phyloP scores from a whole-genome alignment of 306 rosid genomes.

The Chamaecrista fasciculata region DNA sequence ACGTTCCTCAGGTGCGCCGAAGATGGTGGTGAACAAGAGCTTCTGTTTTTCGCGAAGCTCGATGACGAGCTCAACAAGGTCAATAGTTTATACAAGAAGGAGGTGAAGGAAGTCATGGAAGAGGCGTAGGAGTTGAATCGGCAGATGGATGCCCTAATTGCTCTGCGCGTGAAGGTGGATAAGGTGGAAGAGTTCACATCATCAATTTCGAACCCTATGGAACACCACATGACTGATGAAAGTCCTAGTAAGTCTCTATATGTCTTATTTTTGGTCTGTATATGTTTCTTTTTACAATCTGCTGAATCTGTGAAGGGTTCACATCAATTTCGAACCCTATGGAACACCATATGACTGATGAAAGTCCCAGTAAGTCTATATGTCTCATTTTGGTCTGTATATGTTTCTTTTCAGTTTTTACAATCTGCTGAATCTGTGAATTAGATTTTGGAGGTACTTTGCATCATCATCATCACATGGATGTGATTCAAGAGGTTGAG shows the following conservation, averaged over 20 bases:
- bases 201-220: slow-evolving; percentile 26
- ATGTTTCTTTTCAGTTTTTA: neutral
- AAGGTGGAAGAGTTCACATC: slow-evolving; percentile 33
- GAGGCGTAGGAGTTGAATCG: slow-evolving; percentile 72
- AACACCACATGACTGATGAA: slow-evolving; percentile 22
- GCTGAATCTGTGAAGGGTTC: neutral
- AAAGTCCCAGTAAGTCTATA: slow-evolving; percentile 41
- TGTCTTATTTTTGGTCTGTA: neutral
- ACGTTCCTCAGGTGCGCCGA: slow-evolving; percentile 47
- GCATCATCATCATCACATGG: slow-evolving; percentile 29
- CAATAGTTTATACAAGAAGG: slow-evolving; percentile 46
- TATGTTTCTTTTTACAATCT: neutral
- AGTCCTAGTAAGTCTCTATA: slow-evolving; percentile 38
- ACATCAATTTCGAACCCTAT: neutral
- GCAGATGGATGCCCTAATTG: slow-evolving; percentile 75
- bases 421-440: neutral
- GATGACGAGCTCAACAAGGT: slow-evolving; percentile 80
- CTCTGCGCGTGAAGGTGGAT: slow-evolving; percentile 63
- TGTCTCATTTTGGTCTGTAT: neutral
- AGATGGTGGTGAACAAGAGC: slow-evolving; percentile 51
- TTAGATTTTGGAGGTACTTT: slow-evolving; percentile 33
- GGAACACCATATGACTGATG: neutral
- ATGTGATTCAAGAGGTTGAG: slow-evolving; percentile 64
- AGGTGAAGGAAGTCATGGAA: slow-evolving; percentile 45
- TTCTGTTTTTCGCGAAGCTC: slow-evolving; percentile 55